phyloP scores from a whole-genome alignment of 139 green algal species.

The Chlorella sp. region DNA sequence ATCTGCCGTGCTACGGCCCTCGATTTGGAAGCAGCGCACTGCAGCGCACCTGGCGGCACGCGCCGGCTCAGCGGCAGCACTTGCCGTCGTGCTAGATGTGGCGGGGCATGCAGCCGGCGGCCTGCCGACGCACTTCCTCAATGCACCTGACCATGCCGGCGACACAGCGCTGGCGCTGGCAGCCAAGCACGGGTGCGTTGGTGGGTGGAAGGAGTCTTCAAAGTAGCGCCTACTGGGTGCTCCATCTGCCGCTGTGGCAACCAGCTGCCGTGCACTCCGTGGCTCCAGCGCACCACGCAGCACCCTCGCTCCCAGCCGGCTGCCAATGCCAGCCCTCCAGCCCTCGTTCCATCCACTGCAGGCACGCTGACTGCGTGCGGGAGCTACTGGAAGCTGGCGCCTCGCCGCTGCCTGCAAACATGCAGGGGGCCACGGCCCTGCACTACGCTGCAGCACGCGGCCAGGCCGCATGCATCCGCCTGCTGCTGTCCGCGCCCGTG shows the following conservation, averaged over 20 bases:
- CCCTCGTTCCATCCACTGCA: not conserved
- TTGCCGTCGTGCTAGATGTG: slow-evolving; percentile 5
- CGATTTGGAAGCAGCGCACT: slow-evolving; percentile 9
- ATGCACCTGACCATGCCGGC: not conserved
- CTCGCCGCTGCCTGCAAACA: slow-evolving; percentile 13
- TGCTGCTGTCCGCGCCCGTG: not conserved
- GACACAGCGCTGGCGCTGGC: slow-evolving; percentile 20
- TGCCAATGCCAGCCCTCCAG: no score
- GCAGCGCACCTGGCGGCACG: not conserved
- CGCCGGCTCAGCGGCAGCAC: not conserved
- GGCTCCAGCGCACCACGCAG: no score
- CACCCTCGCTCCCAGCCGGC: not conserved
- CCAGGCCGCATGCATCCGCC: slow-evolving; percentile 10
- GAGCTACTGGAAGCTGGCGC: slow-evolving; percentile 23
- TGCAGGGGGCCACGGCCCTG: not conserved
- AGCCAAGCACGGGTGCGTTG: slow-evolving; percentile 8
- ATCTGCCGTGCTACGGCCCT: not conserved
- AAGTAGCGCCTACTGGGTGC: no score
- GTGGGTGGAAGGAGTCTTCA: no score
- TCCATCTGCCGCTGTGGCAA: not conserved
- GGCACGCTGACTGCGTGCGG: not conserved
- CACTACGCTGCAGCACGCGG: not conserved
- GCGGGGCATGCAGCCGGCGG: not conserved
- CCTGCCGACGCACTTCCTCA: not conserved
- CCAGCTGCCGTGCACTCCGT: not conserved